Conservation (phyloP, 164 flowering plant genomes). For the Tetrastigma voinierianum region DNA sequence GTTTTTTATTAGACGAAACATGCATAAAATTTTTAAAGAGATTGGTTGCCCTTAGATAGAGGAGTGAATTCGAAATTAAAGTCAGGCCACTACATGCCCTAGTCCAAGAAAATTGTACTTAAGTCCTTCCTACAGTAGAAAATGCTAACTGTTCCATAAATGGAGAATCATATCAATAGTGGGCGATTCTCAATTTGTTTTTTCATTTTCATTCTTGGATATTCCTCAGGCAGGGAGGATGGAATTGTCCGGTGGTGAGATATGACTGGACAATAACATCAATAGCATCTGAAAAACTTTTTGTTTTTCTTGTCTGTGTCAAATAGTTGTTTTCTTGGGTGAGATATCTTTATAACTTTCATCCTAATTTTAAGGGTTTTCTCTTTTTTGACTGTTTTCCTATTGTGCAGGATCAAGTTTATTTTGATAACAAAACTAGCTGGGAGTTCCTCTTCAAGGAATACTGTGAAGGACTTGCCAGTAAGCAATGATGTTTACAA, state of each 20-base stretch:
- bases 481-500: constrained; percentile 46
- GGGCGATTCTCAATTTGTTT: not conserved
- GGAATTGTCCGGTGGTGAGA: not conserved
- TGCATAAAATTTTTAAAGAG: not conserved
- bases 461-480: too few species aligned
- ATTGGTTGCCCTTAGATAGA: not conserved
- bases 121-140: not conserved
- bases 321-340: not conserved
- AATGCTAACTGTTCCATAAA: not conserved
- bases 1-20: not conserved
- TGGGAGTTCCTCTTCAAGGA: too few species aligned
- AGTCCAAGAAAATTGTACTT: not conserved
- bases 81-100: not conserved
- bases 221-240: not conserved
- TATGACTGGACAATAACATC: not conserved
- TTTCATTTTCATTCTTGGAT: not conserved
- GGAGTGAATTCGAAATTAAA: not conserved
- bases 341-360: not conserved
- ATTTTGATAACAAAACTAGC: too few species aligned
- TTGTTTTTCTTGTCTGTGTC: too few species aligned
- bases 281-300: not conserved
- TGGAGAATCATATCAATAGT: not conserved
- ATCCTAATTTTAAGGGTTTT: too few species aligned
- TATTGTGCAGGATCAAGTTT: too few species aligned
- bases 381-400: too few species aligned